Evolutionary conservation across 768 basidiomycete genomes (phyloP), one percentile per base, ranked within the genome.

Genomic region (Amanita inopinata): DNA sequence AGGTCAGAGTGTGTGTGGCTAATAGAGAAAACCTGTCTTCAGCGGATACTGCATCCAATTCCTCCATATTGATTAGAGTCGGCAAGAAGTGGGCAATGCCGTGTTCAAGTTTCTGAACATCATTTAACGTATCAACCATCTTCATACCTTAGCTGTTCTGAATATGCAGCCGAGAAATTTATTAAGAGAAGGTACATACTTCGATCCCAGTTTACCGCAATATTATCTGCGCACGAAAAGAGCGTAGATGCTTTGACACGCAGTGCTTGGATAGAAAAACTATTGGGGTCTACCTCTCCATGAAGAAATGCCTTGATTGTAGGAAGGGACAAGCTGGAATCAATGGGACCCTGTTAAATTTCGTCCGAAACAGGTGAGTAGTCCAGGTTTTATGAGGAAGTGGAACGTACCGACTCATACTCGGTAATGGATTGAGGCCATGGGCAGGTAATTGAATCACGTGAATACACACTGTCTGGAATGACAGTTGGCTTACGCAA

Each of bases 241-340:
- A 89, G 68, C 8, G 81, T 71, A n/a, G 85, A 78, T 12, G 83
- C 82, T 59, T 88, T 88, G 40, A 71, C 79, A 48, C 81, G 76
- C 50, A 84, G 61, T 9, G 83, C 76, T 34, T 70, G 64, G 23
- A 73, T 67, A 6, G 81, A 79, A 58, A 80, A 85, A 25, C 75
- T 75, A 37, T 67, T 69, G 25, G 67, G 63, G 3, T 73, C 69
- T 27, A 74, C 61, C 41, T 73, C 75, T 25, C 73, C 78, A 41
- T 74, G 67, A 44, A 83, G 70, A 60, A 86, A 84, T 32, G 73
- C 63, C 43, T 67, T 70, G 41, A 78, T 69, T 8, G 80, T 82
- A 32, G 78, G 76, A 46, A 74, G 68, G 41, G 74, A 65, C 39
- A 65, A 63, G 38, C 65, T 57, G 30, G 70, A 60, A 44, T 73